Conservation (phyloP, 805 yeast species). For the Ogataea sp. region DNA sequence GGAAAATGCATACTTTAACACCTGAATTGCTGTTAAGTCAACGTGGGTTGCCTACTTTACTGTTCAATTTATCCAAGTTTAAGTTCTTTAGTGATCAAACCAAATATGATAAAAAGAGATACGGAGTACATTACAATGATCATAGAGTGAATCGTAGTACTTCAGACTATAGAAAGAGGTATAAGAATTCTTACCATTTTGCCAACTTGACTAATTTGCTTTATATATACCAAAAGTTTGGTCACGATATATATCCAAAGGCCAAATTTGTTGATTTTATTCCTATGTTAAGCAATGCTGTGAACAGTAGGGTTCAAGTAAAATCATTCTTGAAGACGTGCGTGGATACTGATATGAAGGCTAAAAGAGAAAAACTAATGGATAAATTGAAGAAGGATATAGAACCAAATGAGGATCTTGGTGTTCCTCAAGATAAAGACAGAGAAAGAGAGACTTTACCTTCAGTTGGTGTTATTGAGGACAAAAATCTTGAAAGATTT, state of each 20-base stretch:
- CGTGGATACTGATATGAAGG: constrained; percentile 31
- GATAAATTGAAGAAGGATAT: too few relatives aligned
- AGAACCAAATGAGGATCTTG: not conserved
- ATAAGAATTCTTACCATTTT: constrained; percentile 33
- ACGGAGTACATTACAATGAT: not conserved
- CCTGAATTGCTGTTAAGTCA: constrained; percentile 41
- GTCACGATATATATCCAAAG: constrained; percentile 69
- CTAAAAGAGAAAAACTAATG: too few relatives aligned
- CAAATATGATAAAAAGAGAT: constrained; percentile 2
- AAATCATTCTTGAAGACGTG: constrained; percentile 32
- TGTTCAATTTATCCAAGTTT: constrained; percentile 26
- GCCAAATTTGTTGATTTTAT: constrained; percentile 70
- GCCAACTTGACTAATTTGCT: constrained; percentile 42
- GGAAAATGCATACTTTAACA: constrained; percentile 37
- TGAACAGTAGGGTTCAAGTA: constrained; percentile 32
- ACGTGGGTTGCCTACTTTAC: constrained; percentile 52
- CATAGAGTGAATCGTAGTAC: constrained; percentile 8
- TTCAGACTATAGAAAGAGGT: constrained; percentile 9
- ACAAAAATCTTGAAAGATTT: not conserved
- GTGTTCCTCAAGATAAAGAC: not conserved
- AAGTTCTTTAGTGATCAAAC: constrained; percentile 21
- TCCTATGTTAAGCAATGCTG: constrained; percentile 40
- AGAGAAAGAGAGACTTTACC: not conserved
- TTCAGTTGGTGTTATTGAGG: not conserved
- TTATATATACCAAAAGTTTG: constrained; percentile 64